Evolutionary conservation across 371 early-diverging fungal species (phyloP), one percentile per base, ranked within the genome.

Genomic region (Catenaria anguillulae): DNA sequence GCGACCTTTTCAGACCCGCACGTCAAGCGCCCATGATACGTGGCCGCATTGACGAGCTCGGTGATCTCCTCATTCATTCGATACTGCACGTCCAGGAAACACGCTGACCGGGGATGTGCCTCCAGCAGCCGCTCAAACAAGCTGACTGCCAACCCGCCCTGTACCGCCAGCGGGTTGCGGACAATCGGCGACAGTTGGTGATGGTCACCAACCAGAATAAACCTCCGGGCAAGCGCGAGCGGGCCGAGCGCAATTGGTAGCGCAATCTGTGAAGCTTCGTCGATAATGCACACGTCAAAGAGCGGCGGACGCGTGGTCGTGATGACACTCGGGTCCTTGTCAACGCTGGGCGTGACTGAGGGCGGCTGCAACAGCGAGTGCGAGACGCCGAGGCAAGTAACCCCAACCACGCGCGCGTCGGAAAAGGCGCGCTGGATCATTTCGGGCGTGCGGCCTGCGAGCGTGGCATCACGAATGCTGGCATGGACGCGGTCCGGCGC

Each of bases 211-310:
- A 99, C 97, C 12, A 99, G 75, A 23, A 98, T 84, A 83, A 99
- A 96, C 17, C 67, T 74, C 21, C 82, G 72, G 4, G 93, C 89
- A 63, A 77, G 81, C n/a, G 83, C 76, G 45, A 98, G 70, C 2
- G 99, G 98, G 0, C 97, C 96, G 45, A 99, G 65, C 64, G 92
- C 86, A 1, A 87, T 86, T 0, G 98, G 98, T 43, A 99, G 72
- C 17, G 93, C 92, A 43, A 97, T 83, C 70, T 99, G 99, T 1
- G 97, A 92, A 10, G 99, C 99, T 69, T 99, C 99, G 71, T 99
- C 99, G 26, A 97, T 86, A 56, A 99, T 93, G 68, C 92, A 97
- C 71, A 87, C 94, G 71, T 99, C 99, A 74, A 99, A 99, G 19
- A 8, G 2, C 10, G 45, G 10, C 10, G 8, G 19, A 23, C 19